Evolutionary conservation across 176 grass and related monocot genomes (phyloP), one percentile per base, ranked within the genome.

Genomic region (Eleusine coracana): DNA sequence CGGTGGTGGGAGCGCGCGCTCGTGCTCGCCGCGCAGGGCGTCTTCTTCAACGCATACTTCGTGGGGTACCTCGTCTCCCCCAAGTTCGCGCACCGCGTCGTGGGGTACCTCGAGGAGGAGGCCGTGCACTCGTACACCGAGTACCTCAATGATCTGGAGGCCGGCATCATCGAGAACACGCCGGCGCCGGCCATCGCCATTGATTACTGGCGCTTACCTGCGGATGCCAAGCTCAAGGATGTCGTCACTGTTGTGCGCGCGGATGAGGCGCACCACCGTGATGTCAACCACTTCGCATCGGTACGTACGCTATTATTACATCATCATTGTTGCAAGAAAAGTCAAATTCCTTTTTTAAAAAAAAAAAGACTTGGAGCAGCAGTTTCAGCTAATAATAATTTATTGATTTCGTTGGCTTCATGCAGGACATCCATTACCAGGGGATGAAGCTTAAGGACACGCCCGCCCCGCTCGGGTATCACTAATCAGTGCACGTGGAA

Each of bases 1-100:
- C 20, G 20, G 0, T 98, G 96, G 96, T 93, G 94, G 85, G 96
- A 98, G 91, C 92, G 96, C 65, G 92, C 87, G 0, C 92, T 98
- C 36, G 96, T 98, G 51, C 27, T 98, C 74, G 49, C 86, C 63
- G 87, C 85, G 7, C 96, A 98, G 90, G 96, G 92, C 76, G 92
- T 92, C 87, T 95, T 88, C 89, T 98, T 95, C 89, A 90, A 98
- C 89, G 92, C 90, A 16, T 98, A 98, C 85, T 98, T 98, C 78
- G 61, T 88, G 9, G 92, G 91, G 1, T 98, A 98, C 93, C 89
- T 98, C 13, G 0, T 88, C 44, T 98, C 96, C 1, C 96, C 96
- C n/a, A 98, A 95, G 85, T 98, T 98, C 87, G 91, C 96, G 49
- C 96, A 98, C 87, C 93, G 96, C 65, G 70, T 95, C 62, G 85